A percentile compares a stretch with the other conserved stretches of the same genome.
phyloP scores from a whole-genome alignment of 2,329 filamentous ascomycete genomes.

The Beauveria sp. region DNA sequence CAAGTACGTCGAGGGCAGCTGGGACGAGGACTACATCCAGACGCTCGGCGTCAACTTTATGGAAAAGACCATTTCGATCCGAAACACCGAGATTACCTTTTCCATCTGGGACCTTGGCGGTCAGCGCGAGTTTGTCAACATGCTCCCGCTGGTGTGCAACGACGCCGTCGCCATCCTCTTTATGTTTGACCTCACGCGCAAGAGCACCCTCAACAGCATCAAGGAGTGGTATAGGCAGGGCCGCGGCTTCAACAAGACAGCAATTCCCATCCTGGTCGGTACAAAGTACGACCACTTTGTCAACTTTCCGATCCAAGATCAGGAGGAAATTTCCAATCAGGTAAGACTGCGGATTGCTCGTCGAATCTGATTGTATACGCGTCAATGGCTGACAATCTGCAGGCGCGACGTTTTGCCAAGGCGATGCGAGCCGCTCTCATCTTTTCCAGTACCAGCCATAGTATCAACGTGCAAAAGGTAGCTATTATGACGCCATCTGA shows the following conservation, averaged over 20 bases:
- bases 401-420: constrained; percentile 94
- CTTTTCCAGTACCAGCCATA: constrained; percentile 97
- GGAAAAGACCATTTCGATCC: constrained; percentile 99
- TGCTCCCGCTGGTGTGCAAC: constrained; percentile 98
- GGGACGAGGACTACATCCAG: constrained; percentile 99
- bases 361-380: neutral
- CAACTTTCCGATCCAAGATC: constrained; percentile 94
- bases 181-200: constrained; percentile 98
- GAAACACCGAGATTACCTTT: constrained; percentile 99
- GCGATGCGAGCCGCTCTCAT: constrained; percentile 97
- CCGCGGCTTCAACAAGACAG: constrained; percentile 97
- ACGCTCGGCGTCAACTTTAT: constrained; percentile 99
- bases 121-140: constrained; percentile 98
- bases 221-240: constrained; percentile 99
- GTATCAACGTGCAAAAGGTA: constrained; percentile 98
- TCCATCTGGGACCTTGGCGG: constrained; percentile 98
- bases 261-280: constrained; percentile 94
- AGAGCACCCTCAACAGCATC: constrained; percentile 97
- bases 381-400: constrained; percentile 11
- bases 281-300: constrained; percentile 99
- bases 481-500: neutral
- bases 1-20: constrained; percentile 98
- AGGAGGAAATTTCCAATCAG: constrained; percentile 97
- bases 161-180: constrained; percentile 97
- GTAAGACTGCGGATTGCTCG: constrained; percentile 36